Evolutionary conservation across 495 filamentous ascomycete genomes (phyloP), one percentile per base, ranked within the genome.

Genomic region (Cryomyces minteri): DNA sequence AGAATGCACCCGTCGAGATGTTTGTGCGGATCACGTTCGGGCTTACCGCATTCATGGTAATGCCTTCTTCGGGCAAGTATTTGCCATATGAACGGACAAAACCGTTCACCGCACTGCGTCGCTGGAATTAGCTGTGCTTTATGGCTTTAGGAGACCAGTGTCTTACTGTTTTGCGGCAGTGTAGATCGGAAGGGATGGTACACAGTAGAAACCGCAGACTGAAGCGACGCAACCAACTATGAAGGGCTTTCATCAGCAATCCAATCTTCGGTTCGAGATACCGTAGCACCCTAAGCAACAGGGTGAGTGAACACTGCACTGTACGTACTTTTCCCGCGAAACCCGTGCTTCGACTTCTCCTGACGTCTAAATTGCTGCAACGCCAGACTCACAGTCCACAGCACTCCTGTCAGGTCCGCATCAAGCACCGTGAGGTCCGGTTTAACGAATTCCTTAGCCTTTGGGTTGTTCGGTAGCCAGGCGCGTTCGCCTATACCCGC

Each of bases 41-140:
- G 33, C 54, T 54, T 9, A 54, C 49, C 25, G 54, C 54, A 36
- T 54, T 57, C 8, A 57, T 42, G 5, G 54, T 54, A 3, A 57
- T 55, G 39, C 36, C 14, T 42, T 57, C 54, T 48, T 51, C 49
- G 18, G 48, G 52, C 5, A 57, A 52, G 43, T 51, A 50, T 41
- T 57, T 57, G 41, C 54, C 54, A 40, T 53, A 57, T 25, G 44
- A 49, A 38, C 54, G 52, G 18, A 57, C 52, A 34, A 51, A 54
- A 33, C 54, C 54, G 39, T 52, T 43, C 6, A 55, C 46, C 31
- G 38, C 54, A 39, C 51, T 53, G 48, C 32, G 32, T 25, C 18
- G 18, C 18, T 25, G 18, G 18, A 25, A 25, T 25, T 5, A 29
- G 7, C 25, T 2, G 29, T 37, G 18, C 1, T 2, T 38, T 9